These are phyloP conservation scores for Rhypophila decipiens DNA, from an alignment of 495 filamentous ascomycete genomes.

Conservation along the genomic window DNA sequence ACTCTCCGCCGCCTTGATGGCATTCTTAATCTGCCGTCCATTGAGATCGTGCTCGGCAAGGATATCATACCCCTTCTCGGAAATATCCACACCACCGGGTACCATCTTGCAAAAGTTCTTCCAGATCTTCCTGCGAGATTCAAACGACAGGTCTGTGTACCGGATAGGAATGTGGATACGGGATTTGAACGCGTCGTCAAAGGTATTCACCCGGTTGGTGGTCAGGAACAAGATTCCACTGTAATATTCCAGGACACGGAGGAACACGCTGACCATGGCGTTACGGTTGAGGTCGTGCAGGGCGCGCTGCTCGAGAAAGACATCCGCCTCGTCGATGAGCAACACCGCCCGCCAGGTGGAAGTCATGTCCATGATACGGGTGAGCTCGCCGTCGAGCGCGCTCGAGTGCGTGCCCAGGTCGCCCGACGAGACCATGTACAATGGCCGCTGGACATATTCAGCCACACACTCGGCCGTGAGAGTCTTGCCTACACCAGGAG, in stretches of 20 bases:
- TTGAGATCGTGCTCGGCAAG: constrained; percentile 48
- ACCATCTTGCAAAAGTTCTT: constrained; percentile 34
- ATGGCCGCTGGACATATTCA: constrained; percentile 43
- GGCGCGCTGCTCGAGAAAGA: constrained; percentile 44
- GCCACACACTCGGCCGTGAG: constrained; percentile 42
- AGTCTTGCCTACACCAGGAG: constrained; percentile 35
- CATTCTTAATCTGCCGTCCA: constrained; percentile 59
- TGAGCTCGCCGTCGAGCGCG: constrained; percentile 27
- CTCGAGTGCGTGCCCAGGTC: constrained; percentile 38
- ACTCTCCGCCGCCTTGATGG: constrained; percentile 47
- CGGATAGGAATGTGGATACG: constrained; percentile 42
- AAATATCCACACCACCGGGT: constrained; percentile 32
- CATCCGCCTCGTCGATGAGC: constrained; percentile 49
- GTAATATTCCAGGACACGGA: constrained; percentile 48
- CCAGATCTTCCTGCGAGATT: constrained; percentile 38
- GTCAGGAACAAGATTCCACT: constrained; percentile 47
- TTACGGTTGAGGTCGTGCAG: constrained; percentile 36
- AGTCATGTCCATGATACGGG: constrained; percentile 44
- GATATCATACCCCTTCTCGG: constrained; percentile 32
- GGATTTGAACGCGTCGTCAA: constrained; percentile 47
- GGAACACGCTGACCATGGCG: constrained; percentile 46
- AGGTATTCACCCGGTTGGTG: constrained; percentile 41
- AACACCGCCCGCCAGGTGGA: constrained; percentile 51
- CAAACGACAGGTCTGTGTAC: constrained; percentile 29
- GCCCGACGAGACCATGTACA: constrained; percentile 48